Evolutionary conservation across 768 basidiomycete genomes (phyloP), one percentile per base, ranked within the genome.

Genomic region (Lentinula edodes): DNA sequence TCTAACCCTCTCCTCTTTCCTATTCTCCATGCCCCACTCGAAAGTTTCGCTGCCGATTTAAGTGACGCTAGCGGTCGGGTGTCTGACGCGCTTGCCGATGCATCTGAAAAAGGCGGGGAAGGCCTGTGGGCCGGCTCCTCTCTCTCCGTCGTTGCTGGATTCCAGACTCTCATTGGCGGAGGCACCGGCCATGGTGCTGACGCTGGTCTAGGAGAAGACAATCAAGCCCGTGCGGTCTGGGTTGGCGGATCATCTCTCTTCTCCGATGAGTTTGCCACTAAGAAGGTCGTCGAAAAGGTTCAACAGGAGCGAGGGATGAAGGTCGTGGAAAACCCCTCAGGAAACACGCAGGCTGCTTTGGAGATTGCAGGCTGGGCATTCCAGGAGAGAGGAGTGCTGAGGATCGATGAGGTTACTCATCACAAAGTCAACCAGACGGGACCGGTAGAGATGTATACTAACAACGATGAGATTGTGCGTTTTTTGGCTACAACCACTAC

Each of bases 321-420:
- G 48, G 86, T 85, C 8, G 75, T 78, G 18, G 76, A 81, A 57
- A 56, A 56, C 7, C 55, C 55, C n/a, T 85, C 89, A 2, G 92
- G 90, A 16, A 99, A 99, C 70, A 75, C 77, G 6, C 84, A 84
- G 60, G 89, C 97, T 63, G 83, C 79, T 2, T 75, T 79, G 53
- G 93, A 96, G 64, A 72, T 98, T 46, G 82, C 88, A 3, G 82
- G 85, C 5, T 99, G 96, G 96, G 84, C 89, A 0, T 96, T 98
- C 87, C 90, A 93, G 67, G 91, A 97, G 72, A 81, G 83, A 1
- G 79, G 86, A 12, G 90, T 91, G 2, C 78, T 96, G 53, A 87
- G 92, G 28, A 87, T 98, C 61, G 88, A 93, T 63, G 78, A 72
- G 50, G 83, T 83, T 6, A 82, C 84, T 20, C 95, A 97, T 69